Base-by-base conservation (phyloP, 2,329 filamentous ascomycete species). In the Sporothrix pseudoabietina region DNA sequence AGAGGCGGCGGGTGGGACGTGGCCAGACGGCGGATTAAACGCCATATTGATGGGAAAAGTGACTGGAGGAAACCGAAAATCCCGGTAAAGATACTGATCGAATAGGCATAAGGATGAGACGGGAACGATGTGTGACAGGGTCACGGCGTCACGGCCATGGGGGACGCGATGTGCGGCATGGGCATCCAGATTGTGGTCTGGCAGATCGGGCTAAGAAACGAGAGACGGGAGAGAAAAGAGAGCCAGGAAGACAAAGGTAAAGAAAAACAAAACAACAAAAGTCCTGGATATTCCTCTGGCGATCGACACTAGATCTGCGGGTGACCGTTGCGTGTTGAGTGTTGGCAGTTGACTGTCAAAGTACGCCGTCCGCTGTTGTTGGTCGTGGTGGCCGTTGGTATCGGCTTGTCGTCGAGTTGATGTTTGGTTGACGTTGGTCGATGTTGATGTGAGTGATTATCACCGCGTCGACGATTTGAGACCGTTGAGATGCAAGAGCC, bases 261-360 rank as follows among this genome's bases (percentile, higher is more conserved):
- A 9, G 39, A 10, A 16, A n/a, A 14, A 49, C 16, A 44, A 9
- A 9, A 1, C 5, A 9, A 44, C 12, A 49, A 49, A 49, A 49
- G 14, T 49, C 44, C 44, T 49, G 44, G 44, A 49, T 49, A 6
- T 49, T 61, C 19, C 35, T 41, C 16, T 9, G 14, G 39, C n/a
- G 61, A 66, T 66, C 61, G 61, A 44, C 61, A 30, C n/a, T 47
- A 16, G 39, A 66, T 44, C 55, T 59, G 22, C n/a, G 39, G 55
- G 35, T n/a, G 12, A 35, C 39, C 55, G 55, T 44, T 41, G n/a
- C 3, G 3, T 65, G 35, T 61, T 57, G 54, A 32, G 41, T 57
- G 49, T 22, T 16, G 52, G 14, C 52, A 8, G 52, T 55, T 26
- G 44, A 19, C 4, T 16, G 44, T 49, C 14, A 5, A 19, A 16